phyloP scores from a whole-genome alignment of 371 early-diverging fungal species.

The Mortierella polycephala region DNA sequence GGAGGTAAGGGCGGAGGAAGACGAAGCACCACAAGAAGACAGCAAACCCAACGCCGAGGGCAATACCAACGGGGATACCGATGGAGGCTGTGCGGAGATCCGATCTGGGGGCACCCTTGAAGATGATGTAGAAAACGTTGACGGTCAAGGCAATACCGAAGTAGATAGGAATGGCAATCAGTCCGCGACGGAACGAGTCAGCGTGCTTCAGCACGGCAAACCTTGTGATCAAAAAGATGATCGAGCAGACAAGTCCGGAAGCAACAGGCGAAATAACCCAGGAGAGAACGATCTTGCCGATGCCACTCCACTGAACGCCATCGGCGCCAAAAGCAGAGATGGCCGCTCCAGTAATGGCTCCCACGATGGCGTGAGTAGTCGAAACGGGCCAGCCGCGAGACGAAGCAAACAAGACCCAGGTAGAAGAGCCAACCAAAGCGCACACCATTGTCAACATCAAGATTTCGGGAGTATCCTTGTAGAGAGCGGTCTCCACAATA shows the following conservation, averaged over 20 bases:
- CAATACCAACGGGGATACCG: constrained; percentile 65
- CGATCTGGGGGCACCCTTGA: constrained; percentile 72
- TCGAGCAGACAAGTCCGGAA: constrained; percentile 74
- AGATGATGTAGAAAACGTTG: constrained; percentile 76
- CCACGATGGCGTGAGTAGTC: constrained; percentile 79
- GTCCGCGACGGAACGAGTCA: constrained; percentile 79
- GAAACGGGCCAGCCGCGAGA: constrained; percentile 66
- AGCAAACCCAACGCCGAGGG: constrained; percentile 66
- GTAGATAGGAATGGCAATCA: constrained; percentile 81
- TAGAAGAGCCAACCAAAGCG: constrained; percentile 80
- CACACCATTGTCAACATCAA: constrained; percentile 88
- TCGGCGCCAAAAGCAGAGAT: constrained; percentile 75
- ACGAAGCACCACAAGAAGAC: constrained; percentile 66
- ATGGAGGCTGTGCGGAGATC: constrained; percentile 44
- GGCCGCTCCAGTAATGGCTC: constrained; percentile 83
- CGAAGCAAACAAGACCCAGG: constrained; percentile 82
- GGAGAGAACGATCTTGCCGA: constrained; percentile 77
- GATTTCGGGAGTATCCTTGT: constrained; percentile 70
- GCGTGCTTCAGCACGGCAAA: constrained; percentile 66
- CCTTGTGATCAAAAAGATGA: constrained; percentile 74
- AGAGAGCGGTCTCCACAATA: constrained; percentile 67
- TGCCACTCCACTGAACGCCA: constrained; percentile 79
- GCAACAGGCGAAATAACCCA: constrained; percentile 84
- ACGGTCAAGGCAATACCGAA: constrained; percentile 78
- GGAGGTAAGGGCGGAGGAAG: constrained; percentile 76